Evolutionary conservation across 352 stramenopile genomes (phyloP).

Genomic region (Pythium aristosporum): DNA sequence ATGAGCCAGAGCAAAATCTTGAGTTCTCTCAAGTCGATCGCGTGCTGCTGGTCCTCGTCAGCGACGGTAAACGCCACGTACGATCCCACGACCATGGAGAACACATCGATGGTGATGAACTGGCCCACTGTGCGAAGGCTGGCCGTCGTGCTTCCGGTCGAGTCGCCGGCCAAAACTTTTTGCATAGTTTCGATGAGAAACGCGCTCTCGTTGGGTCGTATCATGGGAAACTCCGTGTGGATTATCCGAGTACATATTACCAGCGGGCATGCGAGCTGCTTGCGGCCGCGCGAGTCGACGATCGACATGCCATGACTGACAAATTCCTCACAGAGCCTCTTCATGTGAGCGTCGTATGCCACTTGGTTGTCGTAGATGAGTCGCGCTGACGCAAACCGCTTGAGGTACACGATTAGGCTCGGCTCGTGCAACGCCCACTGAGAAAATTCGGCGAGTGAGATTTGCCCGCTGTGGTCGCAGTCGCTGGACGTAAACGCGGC

Average conservation of each 20-base stretch:
- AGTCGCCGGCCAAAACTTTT: slow-evolving; percentile 16
- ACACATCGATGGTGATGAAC: slow-evolving; percentile 52
- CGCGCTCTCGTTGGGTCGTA: slow-evolving; percentile 33
- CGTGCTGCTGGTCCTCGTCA: slow-evolving; percentile 58
- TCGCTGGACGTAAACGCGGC: slow-evolving; percentile 60
- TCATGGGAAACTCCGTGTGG: slow-evolving; percentile 33
- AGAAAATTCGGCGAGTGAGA: slow-evolving; percentile 63
- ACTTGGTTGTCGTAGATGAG: slow-evolving; percentile 74
- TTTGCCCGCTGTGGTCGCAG: slow-evolving; percentile 47
- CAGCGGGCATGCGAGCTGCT: slow-evolving; percentile 42
- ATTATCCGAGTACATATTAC: slow-evolving; percentile 45
- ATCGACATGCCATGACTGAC: slow-evolving; percentile 30
- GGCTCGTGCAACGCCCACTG: slow-evolving; percentile 54
- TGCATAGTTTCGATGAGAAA: slow-evolving; percentile 58
- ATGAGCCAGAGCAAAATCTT: slow-evolving; percentile 69
- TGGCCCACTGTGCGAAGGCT: neutral
- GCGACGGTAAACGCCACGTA: slow-evolving; percentile 66
- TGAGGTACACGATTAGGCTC: slow-evolving; percentile 52
- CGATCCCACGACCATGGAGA: slow-evolving; percentile 57
- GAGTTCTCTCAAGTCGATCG: slow-evolving; percentile 54
- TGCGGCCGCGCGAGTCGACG: slow-evolving; percentile 13
- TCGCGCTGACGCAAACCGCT: slow-evolving; percentile 55
- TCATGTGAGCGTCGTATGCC: slow-evolving; percentile 58
- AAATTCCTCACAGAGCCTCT: slow-evolving; percentile 52
- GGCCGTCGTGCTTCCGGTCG: neutral